These are phyloP conservation scores for Stephania japonica DNA, from an alignment of 164 flowering plant genomes.

Conservation along the genomic window DNA sequence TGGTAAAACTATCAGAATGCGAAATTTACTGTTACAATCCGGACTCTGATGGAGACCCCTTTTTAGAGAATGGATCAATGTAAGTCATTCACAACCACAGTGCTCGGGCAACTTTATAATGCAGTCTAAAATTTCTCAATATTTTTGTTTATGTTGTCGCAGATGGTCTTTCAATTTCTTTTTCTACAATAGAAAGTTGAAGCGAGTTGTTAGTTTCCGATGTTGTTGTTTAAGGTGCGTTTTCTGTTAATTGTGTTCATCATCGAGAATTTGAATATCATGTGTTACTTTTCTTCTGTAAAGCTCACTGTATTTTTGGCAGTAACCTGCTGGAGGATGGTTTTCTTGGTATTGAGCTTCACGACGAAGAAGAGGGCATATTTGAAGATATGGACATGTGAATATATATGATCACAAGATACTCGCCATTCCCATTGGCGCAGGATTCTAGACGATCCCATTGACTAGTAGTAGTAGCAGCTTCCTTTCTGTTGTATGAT, in stretches of 20 bases:
- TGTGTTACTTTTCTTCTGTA: neutral
- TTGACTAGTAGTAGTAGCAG: too few relatives aligned
- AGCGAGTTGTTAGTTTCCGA: slow-evolving; percentile 83
- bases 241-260: neutral
- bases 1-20: slow-evolving; percentile 71
- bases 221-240: slow-evolving; percentile 76
- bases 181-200: slow-evolving; percentile 81
- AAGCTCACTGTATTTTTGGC: slow-evolving; percentile 15
- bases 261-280: neutral
- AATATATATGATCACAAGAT: slow-evolving; percentile 8
- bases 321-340: slow-evolving; percentile 78
- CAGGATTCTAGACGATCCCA: too few relatives aligned
- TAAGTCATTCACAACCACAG: slow-evolving; percentile 24
- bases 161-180: slow-evolving; percentile 96
- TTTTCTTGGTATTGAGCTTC: slow-evolving; percentile 29
- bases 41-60: slow-evolving; percentile 76
- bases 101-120: neutral
- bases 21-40: slow-evolving; percentile 86
- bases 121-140: neutral
- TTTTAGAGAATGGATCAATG: slow-evolving; percentile 81
- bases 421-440: too few relatives aligned
- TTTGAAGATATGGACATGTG: slow-evolving; percentile 89
- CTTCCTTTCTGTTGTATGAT: too few relatives aligned
- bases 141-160: slow-evolving; percentile 20
- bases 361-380: slow-evolving; percentile 52